These are phyloP conservation scores for Prunus padus DNA, from an alignment of 306 rosid species.

Conservation along the genomic window DNA sequence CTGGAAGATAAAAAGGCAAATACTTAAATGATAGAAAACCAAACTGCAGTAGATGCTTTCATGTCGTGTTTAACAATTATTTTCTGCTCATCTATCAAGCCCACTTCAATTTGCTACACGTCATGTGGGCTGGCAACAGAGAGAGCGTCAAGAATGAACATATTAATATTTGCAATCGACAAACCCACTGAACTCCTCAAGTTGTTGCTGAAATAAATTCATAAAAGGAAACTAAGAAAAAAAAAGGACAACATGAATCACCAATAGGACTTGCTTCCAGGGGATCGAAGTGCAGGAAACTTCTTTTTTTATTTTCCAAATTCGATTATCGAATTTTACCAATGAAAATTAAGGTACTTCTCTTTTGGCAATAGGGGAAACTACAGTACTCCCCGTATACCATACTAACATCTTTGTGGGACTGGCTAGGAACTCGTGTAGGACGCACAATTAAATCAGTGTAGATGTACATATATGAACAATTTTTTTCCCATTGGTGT, in stretches of 20 bases:
- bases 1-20: conserved; percentile 37
- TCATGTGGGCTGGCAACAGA: background rate
- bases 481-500: background rate
- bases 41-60: background rate
- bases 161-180: background rate
- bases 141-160: background rate
- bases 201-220: too few relatives aligned
- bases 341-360: conserved; percentile 1
- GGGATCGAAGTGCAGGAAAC: background rate
- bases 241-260: background rate
- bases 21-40: conserved; percentile 7
- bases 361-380: background rate
- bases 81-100: background rate
- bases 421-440: background rate
- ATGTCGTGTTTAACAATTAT: background rate
- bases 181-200: background rate
- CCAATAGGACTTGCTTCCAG: background rate
- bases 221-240: background rate
- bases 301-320: background rate
- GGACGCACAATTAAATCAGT: background rate
- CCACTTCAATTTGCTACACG: background rate
- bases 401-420: background rate
- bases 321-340: background rate
- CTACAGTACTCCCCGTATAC: background rate
- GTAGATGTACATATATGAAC: background rate